Conservation (phyloP, 495 filamentous ascomycete genomes). For the Lasiosphaeriaceae sp. region DNA sequence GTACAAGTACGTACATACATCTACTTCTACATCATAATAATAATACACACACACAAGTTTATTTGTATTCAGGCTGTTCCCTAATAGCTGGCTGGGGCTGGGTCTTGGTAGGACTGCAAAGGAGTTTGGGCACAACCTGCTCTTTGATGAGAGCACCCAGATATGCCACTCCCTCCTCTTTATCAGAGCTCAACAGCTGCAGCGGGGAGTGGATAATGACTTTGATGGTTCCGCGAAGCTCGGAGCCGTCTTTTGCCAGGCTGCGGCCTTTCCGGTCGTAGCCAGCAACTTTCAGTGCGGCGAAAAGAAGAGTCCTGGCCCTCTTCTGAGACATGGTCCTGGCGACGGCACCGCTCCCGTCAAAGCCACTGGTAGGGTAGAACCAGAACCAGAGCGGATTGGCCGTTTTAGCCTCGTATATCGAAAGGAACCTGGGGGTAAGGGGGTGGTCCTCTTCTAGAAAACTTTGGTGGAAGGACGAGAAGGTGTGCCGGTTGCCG, state of each 20-base stretch:
- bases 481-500: constrained; percentile 21
- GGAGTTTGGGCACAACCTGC: not conserved
- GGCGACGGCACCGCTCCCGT: constrained; percentile 45
- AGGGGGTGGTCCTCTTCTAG: constrained; percentile 33
- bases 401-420: constrained; percentile 27
- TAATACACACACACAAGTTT: too few relatives aligned
- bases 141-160: constrained; percentile 13
- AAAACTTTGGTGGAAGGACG: constrained; percentile 21
- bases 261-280: not conserved
- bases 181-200: constrained; percentile 13
- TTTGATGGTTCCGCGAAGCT: constrained; percentile 28
- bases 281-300: constrained; percentile 3
- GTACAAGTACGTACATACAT: too few relatives aligned
- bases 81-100: too few relatives aligned
- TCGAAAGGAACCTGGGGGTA: constrained; percentile 22
- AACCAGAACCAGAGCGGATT: constrained; percentile 51
- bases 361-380: constrained; percentile 12
- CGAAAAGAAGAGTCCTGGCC: constrained; percentile 41
- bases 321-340: constrained; percentile 49
- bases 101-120: not conserved
- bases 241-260: not conserved
- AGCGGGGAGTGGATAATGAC: constrained; percentile 9
- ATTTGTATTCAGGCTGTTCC: too few relatives aligned
- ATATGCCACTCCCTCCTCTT: constrained; percentile 16
- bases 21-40: too few relatives aligned